A percentile compares a stretch with the other conserved stretches of the same genome.
These are phyloP conservation scores for Cicer yamashitae DNA, from an alignment of 306 rosid species.

Conservation along the genomic window DNA sequence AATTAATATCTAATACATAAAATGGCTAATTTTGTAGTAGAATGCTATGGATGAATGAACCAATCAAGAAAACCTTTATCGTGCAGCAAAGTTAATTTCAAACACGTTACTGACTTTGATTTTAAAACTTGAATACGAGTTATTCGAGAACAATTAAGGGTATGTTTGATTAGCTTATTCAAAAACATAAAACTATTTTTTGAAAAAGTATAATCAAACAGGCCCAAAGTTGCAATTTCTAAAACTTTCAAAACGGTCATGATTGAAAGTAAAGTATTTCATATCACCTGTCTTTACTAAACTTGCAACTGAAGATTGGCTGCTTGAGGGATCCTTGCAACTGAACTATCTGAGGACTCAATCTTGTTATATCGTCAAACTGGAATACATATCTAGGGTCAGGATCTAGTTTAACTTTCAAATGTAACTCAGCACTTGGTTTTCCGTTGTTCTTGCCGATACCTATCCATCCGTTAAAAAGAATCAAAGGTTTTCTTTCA, in stretches of 20 bases:
- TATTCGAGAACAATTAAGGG: conserved; percentile 15
- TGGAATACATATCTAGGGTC: conserved; percentile 92
- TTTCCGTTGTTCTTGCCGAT: conserved; percentile 81
- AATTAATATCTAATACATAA: conserved; percentile 11
- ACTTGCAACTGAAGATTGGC: conserved; percentile 93
- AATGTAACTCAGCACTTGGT: conserved; percentile 75
- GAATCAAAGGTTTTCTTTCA: conserved; percentile 72
- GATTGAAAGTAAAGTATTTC: conserved; percentile 32
- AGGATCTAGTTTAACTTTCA: conserved; percentile 85
- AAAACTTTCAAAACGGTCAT: background rate
- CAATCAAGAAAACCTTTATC: conserved; percentile 22
- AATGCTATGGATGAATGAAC: background rate
- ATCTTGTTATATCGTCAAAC: conserved; percentile 74
- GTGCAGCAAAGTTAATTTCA: background rate
- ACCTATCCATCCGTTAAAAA: conserved; percentile 84
- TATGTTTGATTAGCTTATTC: no score
- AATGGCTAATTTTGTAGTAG: conserved; percentile 9
- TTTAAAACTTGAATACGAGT: conserved; percentile 20
- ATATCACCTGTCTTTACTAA: conserved; percentile 84
- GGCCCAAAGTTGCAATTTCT: background rate
- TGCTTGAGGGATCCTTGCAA: conserved; percentile 85
- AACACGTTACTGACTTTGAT: conserved; percentile 28
- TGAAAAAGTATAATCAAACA: no score
- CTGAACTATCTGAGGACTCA: conserved; percentile 90
- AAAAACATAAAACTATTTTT: no score